Percentiles rank a stretch among this genome's conserved stretches.
These are phyloP conservation scores for Suhomyces kilbournensis DNA, from an alignment of 805 yeast species.

Conservation along the genomic window DNA sequence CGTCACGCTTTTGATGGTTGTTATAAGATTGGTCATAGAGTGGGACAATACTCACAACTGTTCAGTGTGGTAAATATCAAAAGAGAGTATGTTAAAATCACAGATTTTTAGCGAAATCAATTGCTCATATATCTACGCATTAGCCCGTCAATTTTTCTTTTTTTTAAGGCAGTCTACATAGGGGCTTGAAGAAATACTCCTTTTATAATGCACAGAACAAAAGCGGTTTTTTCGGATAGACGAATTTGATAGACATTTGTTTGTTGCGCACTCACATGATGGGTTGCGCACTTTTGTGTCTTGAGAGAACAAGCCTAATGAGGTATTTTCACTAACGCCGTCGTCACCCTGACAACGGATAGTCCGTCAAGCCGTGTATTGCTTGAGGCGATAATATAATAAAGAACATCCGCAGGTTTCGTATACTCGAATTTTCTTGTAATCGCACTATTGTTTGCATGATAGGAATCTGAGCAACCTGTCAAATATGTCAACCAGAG, in stretches of 20 bases:
- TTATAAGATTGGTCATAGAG: conserved; percentile 3
- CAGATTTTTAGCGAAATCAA: neutral
- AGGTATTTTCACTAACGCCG: neutral
- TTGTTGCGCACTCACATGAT: neutral
- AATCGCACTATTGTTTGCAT: neutral
- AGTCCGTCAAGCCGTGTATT: neutral
- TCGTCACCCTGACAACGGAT: neutral
- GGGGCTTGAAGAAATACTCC: neutral
- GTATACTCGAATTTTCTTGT: neutral
- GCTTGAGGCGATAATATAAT: neutral
- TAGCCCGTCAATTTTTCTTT: neutral
- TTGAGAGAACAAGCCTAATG: neutral
- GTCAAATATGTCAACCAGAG: neutral
- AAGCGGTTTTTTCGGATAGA: neutral
- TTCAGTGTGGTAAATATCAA: neutral
- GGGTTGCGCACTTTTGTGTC: neutral
- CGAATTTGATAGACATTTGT: neutral
- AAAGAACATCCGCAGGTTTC: neutral
- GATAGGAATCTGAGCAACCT: neutral
- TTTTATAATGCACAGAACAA: neutral
- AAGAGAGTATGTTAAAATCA: neutral
- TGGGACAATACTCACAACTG: neutral
- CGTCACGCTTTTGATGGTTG: conserved; percentile 7
- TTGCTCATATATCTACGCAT: neutral
- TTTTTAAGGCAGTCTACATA: neutral